These are phyloP conservation scores for Tubosaeta sp. DNA, from an alignment of 768 basidiomycete species.

Conservation along the genomic window DNA sequence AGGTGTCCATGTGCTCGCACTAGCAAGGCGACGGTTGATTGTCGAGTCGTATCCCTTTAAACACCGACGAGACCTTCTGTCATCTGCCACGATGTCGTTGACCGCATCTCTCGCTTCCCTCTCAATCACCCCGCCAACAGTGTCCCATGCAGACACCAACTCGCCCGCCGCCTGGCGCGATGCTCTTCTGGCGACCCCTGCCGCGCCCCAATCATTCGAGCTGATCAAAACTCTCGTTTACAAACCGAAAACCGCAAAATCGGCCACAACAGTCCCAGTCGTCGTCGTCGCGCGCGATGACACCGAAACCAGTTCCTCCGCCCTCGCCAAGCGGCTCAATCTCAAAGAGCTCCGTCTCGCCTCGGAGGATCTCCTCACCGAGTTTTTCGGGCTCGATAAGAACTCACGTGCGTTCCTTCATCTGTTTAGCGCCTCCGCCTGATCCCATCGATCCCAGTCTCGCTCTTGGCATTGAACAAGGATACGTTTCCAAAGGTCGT, in stretches of 20 bases:
- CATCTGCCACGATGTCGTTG: slow-evolving; percentile 28
- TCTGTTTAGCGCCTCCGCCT: neutral
- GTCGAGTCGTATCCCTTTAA: no score
- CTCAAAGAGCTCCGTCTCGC: slow-evolving; percentile 88
- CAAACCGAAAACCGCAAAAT: slow-evolving; percentile 96
- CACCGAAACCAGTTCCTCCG: slow-evolving; percentile 76
- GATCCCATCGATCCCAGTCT: slow-evolving; percentile 48
- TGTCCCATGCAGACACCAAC: slow-evolving; percentile 58
- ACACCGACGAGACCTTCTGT: no score
- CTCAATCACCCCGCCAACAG: slow-evolving; percentile 50
- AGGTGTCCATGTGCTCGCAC: no score
- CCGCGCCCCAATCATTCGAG: slow-evolving; percentile 58
- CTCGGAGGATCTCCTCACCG: slow-evolving; percentile 77
- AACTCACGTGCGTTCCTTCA: slow-evolving; percentile 66
- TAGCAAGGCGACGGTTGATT: no score
- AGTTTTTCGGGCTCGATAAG: slow-evolving; percentile 82
- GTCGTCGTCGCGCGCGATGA: slow-evolving; percentile 82
- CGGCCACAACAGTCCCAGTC: slow-evolving; percentile 76
- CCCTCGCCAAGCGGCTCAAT: slow-evolving; percentile 74
- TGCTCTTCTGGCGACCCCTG: slow-evolving; percentile 50
- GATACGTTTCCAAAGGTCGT: slow-evolving; percentile 65
- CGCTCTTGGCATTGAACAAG: slow-evolving; percentile 68
- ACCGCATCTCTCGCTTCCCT: slow-evolving; percentile 45
- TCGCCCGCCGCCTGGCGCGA: slow-evolving; percentile 78
- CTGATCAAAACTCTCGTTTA: slow-evolving; percentile 87